Evolutionary conservation across 1,284 basidiomycete genomes (phyloP).

Genomic region (Rhodotorula sp.): DNA sequence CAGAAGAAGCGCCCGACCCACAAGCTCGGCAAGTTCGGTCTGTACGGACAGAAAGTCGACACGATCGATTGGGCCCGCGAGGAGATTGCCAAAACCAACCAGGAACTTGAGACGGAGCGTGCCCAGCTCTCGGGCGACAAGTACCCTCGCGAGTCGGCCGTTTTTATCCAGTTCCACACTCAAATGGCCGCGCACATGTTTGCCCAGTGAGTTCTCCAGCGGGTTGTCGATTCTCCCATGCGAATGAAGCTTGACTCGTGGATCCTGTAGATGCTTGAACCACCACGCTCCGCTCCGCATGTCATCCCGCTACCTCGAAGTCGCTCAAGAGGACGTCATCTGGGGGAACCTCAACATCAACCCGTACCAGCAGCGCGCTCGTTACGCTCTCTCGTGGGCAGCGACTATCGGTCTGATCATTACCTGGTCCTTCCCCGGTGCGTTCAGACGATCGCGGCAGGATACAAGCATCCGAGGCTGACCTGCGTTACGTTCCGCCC

Average conservation of each 20-base stretch:
- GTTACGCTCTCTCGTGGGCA: conserved; percentile 54
- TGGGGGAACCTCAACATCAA: conserved; percentile 86
- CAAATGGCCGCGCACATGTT: conserved; percentile 93
- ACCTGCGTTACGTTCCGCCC: background rate
- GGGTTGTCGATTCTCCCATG: conserved; percentile 28
- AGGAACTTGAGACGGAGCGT: conserved; percentile 57
- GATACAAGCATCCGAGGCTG: no score
- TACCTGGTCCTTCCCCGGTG: conserved; percentile 60
- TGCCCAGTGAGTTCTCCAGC: conserved; percentile 45
- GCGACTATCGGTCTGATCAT: conserved; percentile 63
- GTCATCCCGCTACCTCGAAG: conserved; percentile 60
- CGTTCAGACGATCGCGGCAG: background rate
- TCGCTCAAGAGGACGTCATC: conserved; percentile 80
- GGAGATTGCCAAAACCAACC: conserved; percentile 58
- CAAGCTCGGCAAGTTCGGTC: conserved; percentile 63
- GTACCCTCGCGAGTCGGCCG: conserved; percentile 57
- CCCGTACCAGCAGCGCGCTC: conserved; percentile 76
- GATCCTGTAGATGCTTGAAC: conserved; percentile 30
- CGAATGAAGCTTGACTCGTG: conserved; percentile 12
- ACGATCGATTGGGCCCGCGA: conserved; percentile 76
- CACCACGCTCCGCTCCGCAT: conserved; percentile 59
- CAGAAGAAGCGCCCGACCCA: conserved; percentile 72
- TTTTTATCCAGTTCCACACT: conserved; percentile 85
- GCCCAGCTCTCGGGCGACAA: conserved; percentile 52
- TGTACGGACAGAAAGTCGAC: conserved; percentile 80